phyloP scores from a whole-genome alignment of 2,329 filamentous ascomycete genomes.

The Metarhizium sp. region DNA sequence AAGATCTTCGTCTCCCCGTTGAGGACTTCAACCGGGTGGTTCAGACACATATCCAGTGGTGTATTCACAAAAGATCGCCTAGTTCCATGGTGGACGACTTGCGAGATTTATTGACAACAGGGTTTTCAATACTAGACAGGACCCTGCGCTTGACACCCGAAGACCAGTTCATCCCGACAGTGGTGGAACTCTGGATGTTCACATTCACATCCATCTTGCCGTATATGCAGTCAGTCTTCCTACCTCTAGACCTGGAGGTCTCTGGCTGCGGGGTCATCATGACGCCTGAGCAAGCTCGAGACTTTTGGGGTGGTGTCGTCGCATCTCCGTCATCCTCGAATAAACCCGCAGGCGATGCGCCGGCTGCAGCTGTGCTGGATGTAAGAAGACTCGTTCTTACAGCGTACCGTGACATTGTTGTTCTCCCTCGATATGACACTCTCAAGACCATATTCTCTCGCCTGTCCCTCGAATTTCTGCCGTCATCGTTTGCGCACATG shows the following conservation, averaged over 20 bases:
- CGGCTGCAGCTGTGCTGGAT: constrained; percentile 55
- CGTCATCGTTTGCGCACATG: constrained; percentile 41
- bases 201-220: constrained; percentile 86
- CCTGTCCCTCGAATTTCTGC: constrained; percentile 70
- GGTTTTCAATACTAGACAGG: constrained; percentile 79
- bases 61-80: constrained; percentile 63
- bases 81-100: constrained; percentile 67
- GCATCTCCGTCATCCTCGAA: constrained; percentile 26
- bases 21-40: constrained; percentile 79
- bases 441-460: constrained; percentile 87
- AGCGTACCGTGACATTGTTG: constrained; percentile 79
- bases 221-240: constrained; percentile 90
- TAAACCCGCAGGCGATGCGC: constrained; percentile 32
- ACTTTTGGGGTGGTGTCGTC: constrained; percentile 78
- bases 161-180: constrained; percentile 76
- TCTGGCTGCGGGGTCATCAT: constrained; percentile 74
- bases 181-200: constrained; percentile 91
- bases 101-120: constrained; percentile 64
- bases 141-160: constrained; percentile 71
- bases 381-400: constrained; percentile 83
- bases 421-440: constrained; percentile 79
- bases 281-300: constrained; percentile 66
- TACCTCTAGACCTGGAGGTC: constrained; percentile 89
- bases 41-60: constrained; percentile 68
- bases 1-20: constrained; percentile 68